Percentiles rank a stretch among this genome's conserved stretches.
Conservation (phyloP, 306 rosid species). For the Quercus wislizeni region DNA sequence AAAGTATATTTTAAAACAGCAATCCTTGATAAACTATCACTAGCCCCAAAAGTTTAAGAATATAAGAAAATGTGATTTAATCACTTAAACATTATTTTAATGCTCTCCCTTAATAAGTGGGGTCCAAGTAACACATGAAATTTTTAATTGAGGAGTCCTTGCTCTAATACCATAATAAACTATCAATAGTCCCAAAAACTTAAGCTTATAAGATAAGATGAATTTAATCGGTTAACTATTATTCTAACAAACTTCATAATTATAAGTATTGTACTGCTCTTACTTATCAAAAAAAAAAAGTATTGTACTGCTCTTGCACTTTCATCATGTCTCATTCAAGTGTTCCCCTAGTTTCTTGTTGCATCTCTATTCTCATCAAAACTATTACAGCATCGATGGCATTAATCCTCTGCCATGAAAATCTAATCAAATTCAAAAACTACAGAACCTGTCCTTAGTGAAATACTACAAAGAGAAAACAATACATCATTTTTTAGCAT, state of each 20-base stretch:
- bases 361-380: background rate
- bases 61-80: too few species aligned
- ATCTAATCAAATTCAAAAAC: background rate
- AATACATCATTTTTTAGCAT: background rate
- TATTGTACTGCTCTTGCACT: background rate
- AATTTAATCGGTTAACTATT: too few species aligned
- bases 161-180: too few species aligned
- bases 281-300: background rate
- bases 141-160: too few species aligned
- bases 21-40: background rate
- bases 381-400: background rate
- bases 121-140: too few species aligned
- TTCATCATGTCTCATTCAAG: background rate
- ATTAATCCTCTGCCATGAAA: background rate
- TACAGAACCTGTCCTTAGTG: background rate
- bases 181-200: too few species aligned
- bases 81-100: too few species aligned
- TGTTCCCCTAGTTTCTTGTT: background rate
- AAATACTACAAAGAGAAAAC: background rate
- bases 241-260: background rate
- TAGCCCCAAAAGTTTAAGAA: too few species aligned
- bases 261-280: background rate
- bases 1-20: background rate
- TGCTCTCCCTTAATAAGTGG: too few species aligned
- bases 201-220: too few species aligned